Evolutionary conservation across 2,329 filamentous ascomycete genomes (phyloP).

Genomic region (Epicoccum nigrum): DNA sequence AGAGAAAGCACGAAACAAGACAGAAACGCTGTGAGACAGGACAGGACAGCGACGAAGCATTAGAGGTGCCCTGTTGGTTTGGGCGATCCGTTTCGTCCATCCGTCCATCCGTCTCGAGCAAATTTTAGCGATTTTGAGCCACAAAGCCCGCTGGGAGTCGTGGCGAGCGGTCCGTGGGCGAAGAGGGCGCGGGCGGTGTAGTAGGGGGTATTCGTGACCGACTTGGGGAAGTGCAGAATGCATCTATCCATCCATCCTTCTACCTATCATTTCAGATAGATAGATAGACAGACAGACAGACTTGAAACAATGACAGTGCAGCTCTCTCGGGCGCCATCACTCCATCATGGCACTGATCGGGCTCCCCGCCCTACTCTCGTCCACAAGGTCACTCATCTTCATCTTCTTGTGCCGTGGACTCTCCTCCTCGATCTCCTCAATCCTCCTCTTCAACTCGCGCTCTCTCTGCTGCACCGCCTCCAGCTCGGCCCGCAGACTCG

Average conservation of each 20-base stretch:
- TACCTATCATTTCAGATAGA: too few relatives aligned
- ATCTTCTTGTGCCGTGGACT: constrained; percentile 63
- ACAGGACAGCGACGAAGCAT: too few relatives aligned
- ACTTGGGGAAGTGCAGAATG: too few relatives aligned
- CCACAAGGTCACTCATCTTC: constrained; percentile 61
- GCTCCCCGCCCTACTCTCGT: constrained; percentile 50
- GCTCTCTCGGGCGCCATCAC: constrained; percentile 19
- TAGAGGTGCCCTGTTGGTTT: too few relatives aligned
- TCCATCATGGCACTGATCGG: constrained; percentile 42
- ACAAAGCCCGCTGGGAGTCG: too few relatives aligned
- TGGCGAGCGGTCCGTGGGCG: too few relatives aligned
- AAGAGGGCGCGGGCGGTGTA: too few relatives aligned
- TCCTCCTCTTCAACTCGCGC: constrained; percentile 78
- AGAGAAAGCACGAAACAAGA: too few relatives aligned
- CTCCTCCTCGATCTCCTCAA: constrained; percentile 66
- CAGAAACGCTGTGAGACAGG: too few relatives aligned
- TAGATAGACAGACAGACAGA: background rate
- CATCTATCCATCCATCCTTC: too few relatives aligned
- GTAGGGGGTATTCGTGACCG: background rate
- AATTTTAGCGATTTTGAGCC: too few relatives aligned
- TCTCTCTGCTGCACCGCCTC: constrained; percentile 81
- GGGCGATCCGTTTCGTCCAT: too few relatives aligned
- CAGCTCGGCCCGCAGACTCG: constrained; percentile 63
- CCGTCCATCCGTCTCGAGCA: background rate
- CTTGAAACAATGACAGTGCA: background rate